These are phyloP conservation scores for Aspergillus nomiae DNA, from an alignment of 2,329 filamentous ascomycete species.

Conservation along the genomic window DNA sequence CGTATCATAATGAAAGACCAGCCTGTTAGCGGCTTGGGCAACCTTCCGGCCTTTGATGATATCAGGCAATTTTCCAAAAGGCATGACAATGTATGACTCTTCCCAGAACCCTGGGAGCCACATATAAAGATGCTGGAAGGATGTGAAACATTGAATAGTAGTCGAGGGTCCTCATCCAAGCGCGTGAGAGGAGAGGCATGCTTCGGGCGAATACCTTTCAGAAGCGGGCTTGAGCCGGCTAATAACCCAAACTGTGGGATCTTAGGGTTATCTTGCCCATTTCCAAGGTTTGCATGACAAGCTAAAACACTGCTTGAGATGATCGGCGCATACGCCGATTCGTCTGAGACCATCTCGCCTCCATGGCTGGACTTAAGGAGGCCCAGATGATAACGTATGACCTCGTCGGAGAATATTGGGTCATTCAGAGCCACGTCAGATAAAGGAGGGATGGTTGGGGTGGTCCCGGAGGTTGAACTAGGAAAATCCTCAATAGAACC, in stretches of 20 bases:
- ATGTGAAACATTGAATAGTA: constrained; percentile 19
- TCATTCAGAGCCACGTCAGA: neutral
- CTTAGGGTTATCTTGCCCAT: neutral
- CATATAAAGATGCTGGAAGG: constrained; percentile 54
- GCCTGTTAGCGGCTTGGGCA: constrained; percentile 47
- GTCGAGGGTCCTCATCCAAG: constrained; percentile 11
- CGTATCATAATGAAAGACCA: constrained; percentile 68
- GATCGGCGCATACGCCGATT: neutral
- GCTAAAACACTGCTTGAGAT: neutral
- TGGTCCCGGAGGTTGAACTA: neutral
- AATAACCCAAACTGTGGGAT: neutral
- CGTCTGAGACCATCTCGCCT: neutral
- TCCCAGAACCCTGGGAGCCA: constrained; percentile 60
- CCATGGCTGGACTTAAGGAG: neutral
- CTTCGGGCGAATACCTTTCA: no score
- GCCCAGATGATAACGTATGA: neutral
- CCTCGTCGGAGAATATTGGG: neutral
- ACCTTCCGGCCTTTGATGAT: constrained; percentile 41
- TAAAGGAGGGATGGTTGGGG: neutral
- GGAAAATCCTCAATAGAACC: neutral
- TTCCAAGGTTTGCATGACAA: neutral
- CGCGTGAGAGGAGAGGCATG: neutral
- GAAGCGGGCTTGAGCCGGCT: neutral
- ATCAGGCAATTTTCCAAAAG: constrained; percentile 61
- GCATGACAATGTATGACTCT: constrained; percentile 50